These are phyloP conservation scores for Gilbertella persicaria DNA, from an alignment of 371 early-diverging fungal genomes.

Conservation along the genomic window DNA sequence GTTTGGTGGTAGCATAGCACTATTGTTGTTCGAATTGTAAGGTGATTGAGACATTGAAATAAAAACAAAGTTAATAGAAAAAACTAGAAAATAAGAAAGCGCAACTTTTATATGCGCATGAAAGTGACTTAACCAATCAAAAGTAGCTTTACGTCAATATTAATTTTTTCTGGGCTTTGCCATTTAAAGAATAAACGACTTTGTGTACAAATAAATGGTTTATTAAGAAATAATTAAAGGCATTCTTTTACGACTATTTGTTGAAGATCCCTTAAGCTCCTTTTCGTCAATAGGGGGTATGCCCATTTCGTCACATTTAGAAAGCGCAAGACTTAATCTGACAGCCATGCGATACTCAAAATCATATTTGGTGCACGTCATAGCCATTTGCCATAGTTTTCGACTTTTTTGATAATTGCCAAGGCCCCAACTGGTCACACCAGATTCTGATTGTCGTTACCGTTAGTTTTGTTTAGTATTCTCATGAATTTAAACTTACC, in stretches of 20 bases:
- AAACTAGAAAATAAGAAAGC: neutral
- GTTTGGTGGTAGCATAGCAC: neutral
- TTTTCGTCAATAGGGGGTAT: slow-evolving; percentile 28
- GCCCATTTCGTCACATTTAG: slow-evolving; percentile 47
- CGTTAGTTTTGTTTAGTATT: neutral
- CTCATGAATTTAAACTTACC: slow-evolving; percentile 32
- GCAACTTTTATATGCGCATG: neutral
- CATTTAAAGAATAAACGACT: neutral
- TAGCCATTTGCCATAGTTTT: slow-evolving; percentile 56
- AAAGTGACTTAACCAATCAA: neutral
- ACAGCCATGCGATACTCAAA: slow-evolving; percentile 65
- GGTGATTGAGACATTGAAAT: neutral
- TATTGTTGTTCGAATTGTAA: too few species aligned
- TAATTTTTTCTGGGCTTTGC: neutral
- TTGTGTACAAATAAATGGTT: too few species aligned
- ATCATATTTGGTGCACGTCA: slow-evolving; percentile 56
- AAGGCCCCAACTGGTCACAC: slow-evolving; percentile 58
- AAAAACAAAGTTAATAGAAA: neutral
- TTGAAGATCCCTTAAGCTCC: slow-evolving; percentile 32
- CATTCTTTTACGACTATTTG: slow-evolving; percentile 50
- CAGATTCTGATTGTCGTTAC: slow-evolving; percentile 44
- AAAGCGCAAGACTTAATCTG: slow-evolving; percentile 42
- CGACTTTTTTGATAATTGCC: slow-evolving; percentile 48
- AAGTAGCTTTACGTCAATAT: neutral
- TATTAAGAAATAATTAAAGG: slow-evolving; percentile 25